A percentile compares a stretch with the other conserved stretches of the same genome.
Conservation (phyloP, 2,329 filamentous ascomycete species). For the Hortaea werneckii region DNA sequence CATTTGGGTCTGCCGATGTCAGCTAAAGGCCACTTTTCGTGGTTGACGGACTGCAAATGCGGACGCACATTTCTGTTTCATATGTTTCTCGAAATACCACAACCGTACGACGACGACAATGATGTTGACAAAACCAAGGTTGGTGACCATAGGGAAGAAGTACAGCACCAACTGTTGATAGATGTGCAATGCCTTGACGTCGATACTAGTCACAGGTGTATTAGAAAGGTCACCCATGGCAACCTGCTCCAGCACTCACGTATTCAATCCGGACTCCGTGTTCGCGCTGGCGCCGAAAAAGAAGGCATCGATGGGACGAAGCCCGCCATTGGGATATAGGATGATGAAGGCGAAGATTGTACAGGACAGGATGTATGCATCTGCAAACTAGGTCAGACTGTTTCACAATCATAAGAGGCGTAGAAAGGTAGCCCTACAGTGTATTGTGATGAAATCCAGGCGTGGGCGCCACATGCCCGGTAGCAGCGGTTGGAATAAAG, state of each 20-base stretch:
- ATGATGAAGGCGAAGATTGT: conserved; percentile 66
- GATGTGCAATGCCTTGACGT: conserved; percentile 36
- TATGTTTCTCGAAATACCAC: conserved; percentile 97
- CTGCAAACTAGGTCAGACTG: no score
- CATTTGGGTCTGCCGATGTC: conserved; percentile 34
- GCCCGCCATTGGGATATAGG: conserved; percentile 46
- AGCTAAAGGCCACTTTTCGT: no score
- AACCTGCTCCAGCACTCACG: conserved; percentile 24
- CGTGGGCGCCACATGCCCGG: neutral
- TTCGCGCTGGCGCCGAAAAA: conserved; percentile 78
- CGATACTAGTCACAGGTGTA: conserved; percentile 19
- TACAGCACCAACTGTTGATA: conserved; percentile 56
- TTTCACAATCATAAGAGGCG: no score
- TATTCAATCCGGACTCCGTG: conserved; percentile 90
- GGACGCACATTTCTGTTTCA: conserved; percentile 57
- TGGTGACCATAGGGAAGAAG: conserved; percentile 60
- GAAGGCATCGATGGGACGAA: conserved; percentile 80
- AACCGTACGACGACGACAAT: conserved; percentile 84
- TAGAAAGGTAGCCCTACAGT: conserved; percentile 35
- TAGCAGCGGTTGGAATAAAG: neutral
- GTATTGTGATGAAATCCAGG: conserved; percentile 65
- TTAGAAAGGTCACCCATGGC: no score
- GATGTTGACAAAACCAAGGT: conserved; percentile 74
- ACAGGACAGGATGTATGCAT: conserved; percentile 70
- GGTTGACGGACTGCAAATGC: no score